Evolutionary conservation across 2,329 filamentous ascomycete species (phyloP), one percentile per base, ranked within the genome.

Genomic region (Biscogniauxia marginata): DNA sequence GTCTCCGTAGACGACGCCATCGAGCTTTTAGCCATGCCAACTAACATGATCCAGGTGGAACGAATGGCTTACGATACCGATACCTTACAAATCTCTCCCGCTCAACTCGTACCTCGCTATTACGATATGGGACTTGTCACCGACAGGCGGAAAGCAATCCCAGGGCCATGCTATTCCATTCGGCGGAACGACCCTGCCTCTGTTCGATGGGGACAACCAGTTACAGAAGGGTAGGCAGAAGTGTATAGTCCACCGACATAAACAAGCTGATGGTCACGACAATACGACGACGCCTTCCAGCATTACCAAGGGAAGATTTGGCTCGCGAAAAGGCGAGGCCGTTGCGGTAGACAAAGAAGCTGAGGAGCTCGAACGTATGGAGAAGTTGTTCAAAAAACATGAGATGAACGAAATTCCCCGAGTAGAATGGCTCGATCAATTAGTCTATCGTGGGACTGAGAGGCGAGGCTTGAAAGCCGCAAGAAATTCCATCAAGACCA

Each of bases 331-430:
- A 44, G 78, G 77, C 4, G 75, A 76, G 1, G 74, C 80, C 1
- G 76, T 80, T 1, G 71, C 77, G 0, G 76, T 84, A n/a, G 85
- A 89, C 55, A 88, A 88, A 64, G 86, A 96, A 57, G 77, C 77
- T n/a, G 86, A 91, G 52, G 95, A 99, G 73, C 82, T 97, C 59
- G 92, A 97, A 66, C 83, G 95, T 18, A 83, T 99, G 64, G 93
- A 98, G 69, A 88, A 86, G 53, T 74, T 98, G 20, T 89, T 99
- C 70, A 99, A 99, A 75, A 96, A 96, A 74, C 95, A 98, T 69
- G 96, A 99, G 70, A 96, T 97, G 89, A 93, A 92, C 18, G 95
- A 99, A 71, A 93, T 99, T 22, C 87, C 91, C 0, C 85, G 92
- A 16, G 89, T 96, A 49, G 91, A 96, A 66, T 99, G 95, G 96